Percentiles rank a stretch among this genome's conserved stretches.
Conservation (phyloP, 768 basidiomycete species). For the Nevesoporus exiguus region DNA sequence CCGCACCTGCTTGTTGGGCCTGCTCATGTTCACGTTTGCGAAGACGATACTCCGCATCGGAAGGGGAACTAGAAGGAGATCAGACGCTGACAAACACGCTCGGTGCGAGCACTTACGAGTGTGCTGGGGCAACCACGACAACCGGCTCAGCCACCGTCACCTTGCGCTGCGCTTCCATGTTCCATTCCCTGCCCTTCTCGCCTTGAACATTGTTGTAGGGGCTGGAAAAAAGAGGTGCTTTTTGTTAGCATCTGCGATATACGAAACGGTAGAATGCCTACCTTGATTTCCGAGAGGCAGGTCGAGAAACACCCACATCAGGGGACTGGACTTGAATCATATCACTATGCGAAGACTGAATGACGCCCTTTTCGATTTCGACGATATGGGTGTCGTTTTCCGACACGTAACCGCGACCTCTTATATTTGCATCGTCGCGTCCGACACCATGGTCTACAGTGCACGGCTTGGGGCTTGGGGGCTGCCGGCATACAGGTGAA, state of each 20-base stretch:
- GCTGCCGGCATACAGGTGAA: neutral
- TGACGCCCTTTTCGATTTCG: neutral
- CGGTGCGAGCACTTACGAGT: conserved; percentile 6
- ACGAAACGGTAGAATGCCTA: neutral
- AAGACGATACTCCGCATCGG: neutral
- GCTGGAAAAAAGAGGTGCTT: neutral
- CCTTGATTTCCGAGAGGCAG: neutral
- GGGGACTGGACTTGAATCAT: neutral
- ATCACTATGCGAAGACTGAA: neutral
- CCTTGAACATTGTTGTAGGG: neutral
- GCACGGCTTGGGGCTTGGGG: neutral
- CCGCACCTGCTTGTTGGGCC: neutral
- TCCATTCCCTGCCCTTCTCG: neutral
- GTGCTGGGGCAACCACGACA: neutral
- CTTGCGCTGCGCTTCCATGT: neutral
- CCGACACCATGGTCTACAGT: neutral
- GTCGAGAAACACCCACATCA: neutral
- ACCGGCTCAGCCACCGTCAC: neutral
- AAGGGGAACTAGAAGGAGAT: conserved; percentile 5
- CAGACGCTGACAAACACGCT: neutral
- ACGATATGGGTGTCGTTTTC: neutral
- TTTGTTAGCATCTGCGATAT: neutral
- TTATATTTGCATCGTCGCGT: neutral
- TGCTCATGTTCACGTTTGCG: neutral
- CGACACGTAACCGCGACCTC: neutral